phyloP scores from a whole-genome alignment of 176 grass and related monocot genomes.

The Triticum aestivum region IWGSC_CS_RefSeq_v2.1 NC_057798.1:595023739-595024238 shows the following conservation, averaged over 20 bases:
- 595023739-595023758: constrained; percentile 52
- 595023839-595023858: not conserved
- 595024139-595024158: not conserved
- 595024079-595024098: not conserved
- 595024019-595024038: not conserved
- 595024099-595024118: not conserved
- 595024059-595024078: not conserved
- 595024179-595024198: not conserved
- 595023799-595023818: constrained; percentile 46
- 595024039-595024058: not conserved
- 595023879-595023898: not conserved
- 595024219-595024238: constrained; percentile 12
- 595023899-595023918: not conserved
- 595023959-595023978: not conserved
- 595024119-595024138: not conserved
- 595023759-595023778: constrained; percentile 63
- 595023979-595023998: not conserved
- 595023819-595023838: not conserved
- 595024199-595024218: not conserved
- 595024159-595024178: not conserved
- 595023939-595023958: not conserved
- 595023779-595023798: constrained; percentile 50
- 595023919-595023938: not conserved
- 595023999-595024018: not conserved
- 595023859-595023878: not conserved